Conservation (phyloP, 228 moss, liverwort and hornwort genomes). For the Sphagnum magellanicum region DNA sequence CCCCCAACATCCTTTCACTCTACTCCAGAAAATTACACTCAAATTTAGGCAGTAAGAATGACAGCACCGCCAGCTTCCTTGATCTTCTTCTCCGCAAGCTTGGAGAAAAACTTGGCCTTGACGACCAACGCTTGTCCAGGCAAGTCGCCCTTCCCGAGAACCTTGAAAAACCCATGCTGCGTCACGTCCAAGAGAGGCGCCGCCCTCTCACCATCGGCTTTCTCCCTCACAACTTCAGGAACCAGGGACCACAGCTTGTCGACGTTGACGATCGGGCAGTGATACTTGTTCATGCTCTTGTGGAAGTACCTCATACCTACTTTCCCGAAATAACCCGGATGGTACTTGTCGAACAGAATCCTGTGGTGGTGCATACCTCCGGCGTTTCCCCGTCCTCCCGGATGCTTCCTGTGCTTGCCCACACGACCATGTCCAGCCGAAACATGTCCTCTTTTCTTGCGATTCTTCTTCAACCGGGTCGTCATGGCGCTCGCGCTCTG, state of each 20-base stretch:
- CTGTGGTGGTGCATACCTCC: slow-evolving; percentile 54
- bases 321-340: slow-evolving; percentile 82
- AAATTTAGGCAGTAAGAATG: slow-evolving; percentile 12
- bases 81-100: slow-evolving; percentile 54
- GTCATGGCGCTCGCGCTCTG: slow-evolving; percentile 16
- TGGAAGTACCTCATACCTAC: slow-evolving; percentile 76
- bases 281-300: slow-evolving; percentile 75
- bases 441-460: slow-evolving; percentile 51
- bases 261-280: slow-evolving; percentile 63
- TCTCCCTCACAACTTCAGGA: slow-evolving; percentile 38
- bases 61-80: slow-evolving; percentile 27
- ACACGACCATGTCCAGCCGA: slow-evolving; percentile 43
- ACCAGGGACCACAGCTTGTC: slow-evolving; percentile 77
- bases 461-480: slow-evolving; percentile 48
- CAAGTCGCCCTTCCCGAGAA: slow-evolving; percentile 25
- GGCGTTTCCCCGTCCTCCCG: slow-evolving; percentile 52
- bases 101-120: slow-evolving; percentile 48
- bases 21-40: background rate
- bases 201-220: slow-evolving; percentile 32
- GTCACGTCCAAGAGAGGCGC: slow-evolving; percentile 24
- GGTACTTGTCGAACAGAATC: slow-evolving; percentile 72
- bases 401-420: slow-evolving; percentile 56
- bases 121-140: slow-evolving; percentile 36
- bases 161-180: slow-evolving; percentile 20
- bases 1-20: background rate